Evolutionary conservation across 345 rosid genomes (phyloP).

Genomic region (Melaleuca alternifolia): DNA sequence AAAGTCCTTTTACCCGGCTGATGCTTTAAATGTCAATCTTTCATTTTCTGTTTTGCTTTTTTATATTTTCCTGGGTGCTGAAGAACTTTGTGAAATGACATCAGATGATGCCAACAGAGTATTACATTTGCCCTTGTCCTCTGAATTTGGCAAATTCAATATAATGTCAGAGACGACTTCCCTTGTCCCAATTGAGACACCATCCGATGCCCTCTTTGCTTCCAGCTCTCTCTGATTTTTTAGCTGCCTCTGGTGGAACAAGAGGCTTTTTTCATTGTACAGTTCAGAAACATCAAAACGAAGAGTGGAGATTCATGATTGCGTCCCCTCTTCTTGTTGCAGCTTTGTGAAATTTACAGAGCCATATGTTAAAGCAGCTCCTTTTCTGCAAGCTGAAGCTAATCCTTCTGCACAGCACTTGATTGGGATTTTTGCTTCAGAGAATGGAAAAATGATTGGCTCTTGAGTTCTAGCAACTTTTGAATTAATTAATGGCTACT

Average conservation of each 20-base stretch:
- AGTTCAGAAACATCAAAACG: not conserved
- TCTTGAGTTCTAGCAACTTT: not conserved
- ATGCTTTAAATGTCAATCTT: not conserved
- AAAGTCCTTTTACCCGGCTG: not conserved
- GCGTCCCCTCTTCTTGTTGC: not conserved
- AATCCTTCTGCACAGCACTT: not conserved
- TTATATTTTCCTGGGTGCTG: not conserved
- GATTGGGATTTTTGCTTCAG: not conserved
- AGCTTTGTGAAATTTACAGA: not conserved
- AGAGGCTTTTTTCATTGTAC: not conserved
- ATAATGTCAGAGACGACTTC: not conserved
- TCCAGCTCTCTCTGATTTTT: not conserved
- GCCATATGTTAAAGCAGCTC: not conserved
- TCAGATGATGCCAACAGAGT: not conserved
- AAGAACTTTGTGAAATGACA: not conserved
- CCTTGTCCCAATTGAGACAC: not conserved
- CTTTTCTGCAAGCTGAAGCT: not conserved
- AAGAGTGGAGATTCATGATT: not conserved
- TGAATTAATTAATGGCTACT: not conserved
- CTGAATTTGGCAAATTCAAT: not conserved
- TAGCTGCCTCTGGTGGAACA: not conserved
- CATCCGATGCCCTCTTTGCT: not conserved
- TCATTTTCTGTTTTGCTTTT: not conserved
- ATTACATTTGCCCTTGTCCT: not conserved
- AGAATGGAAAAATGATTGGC: not conserved